These are phyloP conservation scores for Dalbergia cultrata DNA, from an alignment of 306 rosid species.

Conservation along the genomic window DNA sequence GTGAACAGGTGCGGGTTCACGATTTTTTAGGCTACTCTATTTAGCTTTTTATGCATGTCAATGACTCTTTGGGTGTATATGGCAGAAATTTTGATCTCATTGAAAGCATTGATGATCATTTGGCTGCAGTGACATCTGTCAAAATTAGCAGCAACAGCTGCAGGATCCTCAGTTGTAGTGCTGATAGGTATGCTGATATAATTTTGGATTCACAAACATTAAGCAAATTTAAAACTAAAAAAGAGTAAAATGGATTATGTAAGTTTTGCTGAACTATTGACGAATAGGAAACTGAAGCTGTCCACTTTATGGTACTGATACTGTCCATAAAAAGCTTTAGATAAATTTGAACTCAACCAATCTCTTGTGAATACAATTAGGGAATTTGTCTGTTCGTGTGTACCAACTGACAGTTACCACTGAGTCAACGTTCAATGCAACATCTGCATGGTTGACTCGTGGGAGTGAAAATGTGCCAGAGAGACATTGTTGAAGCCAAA, in stretches of 20 bases:
- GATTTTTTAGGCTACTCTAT: slow-evolving; percentile 36
- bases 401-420: slow-evolving; percentile 10
- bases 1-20: slow-evolving; percentile 62
- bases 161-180: slow-evolving; percentile 75
- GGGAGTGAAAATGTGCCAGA: slow-evolving; percentile 23
- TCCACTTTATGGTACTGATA: slow-evolving; percentile 24
- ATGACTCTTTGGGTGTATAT: slow-evolving; percentile 44
- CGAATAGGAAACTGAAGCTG: slow-evolving; percentile 12
- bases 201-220: slow-evolving; percentile 41
- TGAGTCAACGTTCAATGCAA: slow-evolving; percentile 20
- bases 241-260: slow-evolving; percentile 5
- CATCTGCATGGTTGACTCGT: background rate
- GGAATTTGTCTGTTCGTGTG: slow-evolving; percentile 19
- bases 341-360: slow-evolving; percentile 23
- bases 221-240: slow-evolving; percentile 28
- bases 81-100: slow-evolving; percentile 79
- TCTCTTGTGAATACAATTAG: background rate
- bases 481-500: slow-evolving; percentile 30
- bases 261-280: slow-evolving; percentile 29
- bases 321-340: background rate
- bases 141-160: slow-evolving; percentile 57
- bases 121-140: slow-evolving; percentile 78
- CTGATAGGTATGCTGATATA: slow-evolving; percentile 65
- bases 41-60: slow-evolving; percentile 35
- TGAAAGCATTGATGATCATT: slow-evolving; percentile 70